A percentile compares a stretch with the other conserved stretches of the same genome.
Conservation (phyloP, 1,284 basidiomycete genomes). For the Irpex lacteus region DNA sequence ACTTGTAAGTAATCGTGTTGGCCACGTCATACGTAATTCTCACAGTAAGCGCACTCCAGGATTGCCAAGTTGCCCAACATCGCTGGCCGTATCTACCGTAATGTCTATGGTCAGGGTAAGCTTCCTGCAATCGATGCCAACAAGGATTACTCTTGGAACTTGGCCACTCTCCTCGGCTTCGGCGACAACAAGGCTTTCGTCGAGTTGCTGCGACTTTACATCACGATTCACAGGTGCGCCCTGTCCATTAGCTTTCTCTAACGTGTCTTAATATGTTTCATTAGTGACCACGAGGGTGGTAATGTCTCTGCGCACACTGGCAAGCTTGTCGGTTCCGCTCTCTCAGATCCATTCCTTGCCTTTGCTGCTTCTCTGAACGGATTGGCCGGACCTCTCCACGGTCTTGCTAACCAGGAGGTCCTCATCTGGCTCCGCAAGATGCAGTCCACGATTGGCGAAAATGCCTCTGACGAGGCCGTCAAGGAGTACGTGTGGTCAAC, state of each 20-base stretch:
- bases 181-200: conserved; percentile 88
- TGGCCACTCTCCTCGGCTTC: conserved; percentile 90
- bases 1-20: conserved; percentile 56
- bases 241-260: not conserved
- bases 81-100: conserved; percentile 95
- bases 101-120: conserved; percentile 90
- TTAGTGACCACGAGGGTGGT: conserved; percentile 95
- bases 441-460: conserved; percentile 81
- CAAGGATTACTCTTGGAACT: conserved; percentile 95
- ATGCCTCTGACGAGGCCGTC: conserved; percentile 81
- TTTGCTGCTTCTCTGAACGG: conserved; percentile 94
- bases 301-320: conserved; percentile 98
- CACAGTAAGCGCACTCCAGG: conserved; percentile 31
- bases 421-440: conserved; percentile 89
- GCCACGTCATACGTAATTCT: conserved; percentile 5
- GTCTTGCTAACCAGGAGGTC: conserved; percentile 96
- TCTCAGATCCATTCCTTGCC: conserved; percentile 97
- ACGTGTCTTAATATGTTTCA: not conserved
- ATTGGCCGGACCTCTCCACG: conserved; percentile 96
- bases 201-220: conserved; percentile 94
- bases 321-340: conserved; percentile 95
- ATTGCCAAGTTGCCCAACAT: conserved; percentile 98
- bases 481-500: conserved; percentile 94
- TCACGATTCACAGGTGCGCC: conserved; percentile 89
- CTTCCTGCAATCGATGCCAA: conserved; percentile 83